Evolutionary conservation across 176 grass and related monocot species (phyloP).

Genomic region (Avena insularis): DNA sequence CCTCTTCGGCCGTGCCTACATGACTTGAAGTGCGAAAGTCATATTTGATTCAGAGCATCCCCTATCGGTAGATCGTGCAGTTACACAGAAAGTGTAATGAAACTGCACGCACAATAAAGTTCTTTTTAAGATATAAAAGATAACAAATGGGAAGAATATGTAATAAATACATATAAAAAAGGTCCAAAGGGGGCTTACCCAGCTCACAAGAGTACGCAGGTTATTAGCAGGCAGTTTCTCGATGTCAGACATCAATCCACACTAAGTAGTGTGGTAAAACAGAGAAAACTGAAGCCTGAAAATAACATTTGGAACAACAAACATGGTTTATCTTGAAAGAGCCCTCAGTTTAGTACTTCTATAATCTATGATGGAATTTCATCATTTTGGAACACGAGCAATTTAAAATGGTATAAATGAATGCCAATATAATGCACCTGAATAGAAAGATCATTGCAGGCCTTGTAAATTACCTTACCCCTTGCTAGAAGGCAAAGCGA

Average conservation of each 20-base stretch:
- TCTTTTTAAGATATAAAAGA: constrained; percentile 37
- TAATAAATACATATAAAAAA: constrained; percentile 1
- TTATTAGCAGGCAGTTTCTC: constrained; percentile 58
- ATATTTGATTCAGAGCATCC: constrained; percentile 80
- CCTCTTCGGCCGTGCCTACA: constrained; percentile 82
- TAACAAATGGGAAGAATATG: not conserved
- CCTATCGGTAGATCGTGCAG: constrained; percentile 48
- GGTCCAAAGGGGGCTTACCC: constrained; percentile 53
- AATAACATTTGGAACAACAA: constrained; percentile 39
- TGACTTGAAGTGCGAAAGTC: constrained; percentile 73
- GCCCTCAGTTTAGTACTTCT: not conserved
- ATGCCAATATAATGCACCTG: constrained; percentile 60
- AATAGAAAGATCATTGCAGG: constrained; percentile 82
- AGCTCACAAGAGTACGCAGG: constrained; percentile 64
- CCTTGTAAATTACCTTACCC: constrained; percentile 42
- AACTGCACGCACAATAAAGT: constrained; percentile 62
- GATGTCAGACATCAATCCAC: constrained; percentile 52
- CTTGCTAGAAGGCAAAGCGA: constrained; percentile 79
- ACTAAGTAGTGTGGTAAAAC: constrained; percentile 70
- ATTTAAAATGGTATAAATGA: constrained; percentile 18
- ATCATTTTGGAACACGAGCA: constrained; percentile 11
- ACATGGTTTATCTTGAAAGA: constrained; percentile 19
- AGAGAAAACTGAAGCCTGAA: constrained; percentile 79
- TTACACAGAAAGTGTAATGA: constrained; percentile 68
- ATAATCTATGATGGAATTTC: not conserved